Base-by-base conservation (phyloP, 768 basidiomycete genomes). In the Agrocybe chaxingu region DNA sequence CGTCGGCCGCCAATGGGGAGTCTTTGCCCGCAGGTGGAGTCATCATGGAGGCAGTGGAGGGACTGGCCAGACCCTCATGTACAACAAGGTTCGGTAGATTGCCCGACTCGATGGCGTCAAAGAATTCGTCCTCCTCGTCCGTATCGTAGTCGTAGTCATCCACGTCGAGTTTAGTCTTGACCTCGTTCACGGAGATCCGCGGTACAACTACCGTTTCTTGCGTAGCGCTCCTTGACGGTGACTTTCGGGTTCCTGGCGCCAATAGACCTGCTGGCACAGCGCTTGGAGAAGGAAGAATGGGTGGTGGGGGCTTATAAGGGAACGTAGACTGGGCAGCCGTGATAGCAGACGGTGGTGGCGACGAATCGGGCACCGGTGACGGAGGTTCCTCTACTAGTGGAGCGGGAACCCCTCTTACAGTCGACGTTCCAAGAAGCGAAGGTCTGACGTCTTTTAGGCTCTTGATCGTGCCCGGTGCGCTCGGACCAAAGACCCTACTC, bases 91-190 rank as follows among this genome's bases (percentile, higher is more conserved):
- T 90, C 4, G 90, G 89, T 0, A 95, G 69, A 37, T 75, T 82
- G 42, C 87, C 87, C 11, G 83, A 68, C 62, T 98, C 95, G 60
- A 98, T 94, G 30, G 96, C 95, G 65, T 98, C 96, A 63, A 96
- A 98, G 68, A 98, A 98, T 67, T 98, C 94, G 68, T 98, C 96
- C 61, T 94, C 89, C 38, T 91, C 89, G 59, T 89, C 88, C 1
- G 86, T 87, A 8, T 73, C 75, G 11, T 67, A 68, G 3, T 67
- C 66, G 12, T 55, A 51, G 16, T 60, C 58, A 1, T 56, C 57
- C 3, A 24, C 24, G 24, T 10, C 7, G 24, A 36, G 31, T 8
- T 37, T 13, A 13, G 36, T 37, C 30, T 34, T 39, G 30, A 10
- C 19, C 37, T n/a, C 37, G 37, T n/a, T 39, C 7, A 39, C 24